Evolutionary conservation across 768 basidiomycete genomes (phyloP).

Genomic region (Asterophora lycoperdoides): DNA sequence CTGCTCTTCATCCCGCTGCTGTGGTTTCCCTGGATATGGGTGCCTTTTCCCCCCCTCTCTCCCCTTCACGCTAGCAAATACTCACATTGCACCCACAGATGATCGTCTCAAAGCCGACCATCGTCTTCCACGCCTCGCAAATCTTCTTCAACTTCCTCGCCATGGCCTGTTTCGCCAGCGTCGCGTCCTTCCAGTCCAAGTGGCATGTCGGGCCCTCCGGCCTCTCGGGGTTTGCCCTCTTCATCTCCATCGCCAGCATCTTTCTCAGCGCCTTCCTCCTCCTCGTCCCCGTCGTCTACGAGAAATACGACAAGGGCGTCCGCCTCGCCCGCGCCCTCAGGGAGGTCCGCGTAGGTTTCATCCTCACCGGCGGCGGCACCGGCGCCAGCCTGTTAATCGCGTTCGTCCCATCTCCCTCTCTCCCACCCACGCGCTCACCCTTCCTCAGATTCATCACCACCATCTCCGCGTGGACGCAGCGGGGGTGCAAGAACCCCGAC

Average conservation of each 20-base stretch:
- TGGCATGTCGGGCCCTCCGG: constrained; percentile 86
- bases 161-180: constrained; percentile 87
- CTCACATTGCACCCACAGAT: too few relatives aligned
- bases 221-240: constrained; percentile 80
- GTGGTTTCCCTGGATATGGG: constrained; percentile 70
- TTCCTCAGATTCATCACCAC: constrained; percentile 61
- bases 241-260: constrained; percentile 70
- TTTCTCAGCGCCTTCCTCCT: constrained; percentile 72
- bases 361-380: constrained; percentile 70
- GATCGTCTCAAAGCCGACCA: constrained; percentile 82
- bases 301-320: constrained; percentile 79
- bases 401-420: constrained; percentile 39
- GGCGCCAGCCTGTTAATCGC: constrained; percentile 69
- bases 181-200: constrained; percentile 84
- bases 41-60: too few relatives aligned
- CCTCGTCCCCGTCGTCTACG: constrained; percentile 72
- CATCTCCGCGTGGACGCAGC: constrained; percentile 82
- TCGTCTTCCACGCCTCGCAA: constrained; percentile 73
- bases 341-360: constrained; percentile 80
- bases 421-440: constrained; percentile 1
- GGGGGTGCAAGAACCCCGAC: constrained; percentile 82
- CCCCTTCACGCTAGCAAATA: too few relatives aligned
- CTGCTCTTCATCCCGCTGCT: constrained; percentile 63
- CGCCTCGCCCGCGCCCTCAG: constrained; percentile 76
- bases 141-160: constrained; percentile 92